A percentile compares a stretch with the other conserved stretches of the same genome.
These are phyloP conservation scores for Stagonosporopsis rhizophila DNA, from an alignment of 2,329 filamentous ascomycete genomes.

Conservation along the genomic window DNA sequence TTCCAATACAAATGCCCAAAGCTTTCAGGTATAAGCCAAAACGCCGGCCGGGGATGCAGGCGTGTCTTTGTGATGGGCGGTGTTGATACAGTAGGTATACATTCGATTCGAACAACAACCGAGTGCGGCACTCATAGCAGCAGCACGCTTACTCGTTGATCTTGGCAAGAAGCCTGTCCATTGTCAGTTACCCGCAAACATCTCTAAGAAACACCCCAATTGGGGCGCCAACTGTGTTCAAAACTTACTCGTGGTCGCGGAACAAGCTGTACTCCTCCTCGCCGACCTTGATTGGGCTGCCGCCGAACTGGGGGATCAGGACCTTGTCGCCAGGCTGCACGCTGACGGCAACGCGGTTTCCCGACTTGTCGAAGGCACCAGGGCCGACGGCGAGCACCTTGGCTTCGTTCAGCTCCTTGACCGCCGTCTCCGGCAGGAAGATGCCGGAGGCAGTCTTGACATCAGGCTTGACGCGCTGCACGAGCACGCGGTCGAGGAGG, in stretches of 20 bases:
- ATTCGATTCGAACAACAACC: slow-evolving; percentile 6
- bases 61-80: slow-evolving; percentile 30
- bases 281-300: slow-evolving; percentile 94
- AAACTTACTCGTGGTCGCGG: slow-evolving; percentile 94
- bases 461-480: slow-evolving; percentile 97
- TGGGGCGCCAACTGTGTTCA: neutral
- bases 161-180: slow-evolving; percentile 87
- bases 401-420: slow-evolving; percentile 98
- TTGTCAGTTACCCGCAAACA: neutral
- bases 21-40: slow-evolving; percentile 28
- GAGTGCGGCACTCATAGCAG: neutral
- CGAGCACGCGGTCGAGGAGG: slow-evolving; percentile 96
- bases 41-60: slow-evolving; percentile 41
- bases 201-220: neutral
- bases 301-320: slow-evolving; percentile 95
- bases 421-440: slow-evolving; percentile 94
- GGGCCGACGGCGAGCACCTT: slow-evolving; percentile 95
- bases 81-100: slow-evolving; percentile 43
- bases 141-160: slow-evolving; percentile 80
- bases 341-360: slow-evolving; percentile 84
- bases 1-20: slow-evolving; percentile 25
- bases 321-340: slow-evolving; percentile 88
- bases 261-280: slow-evolving; percentile 97
- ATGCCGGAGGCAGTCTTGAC: slow-evolving; percentile 95
- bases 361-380: slow-evolving; percentile 84